phyloP scores from a whole-genome alignment of 2,329 filamentous ascomycete species.

The Xylariaceae sp. region DNA sequence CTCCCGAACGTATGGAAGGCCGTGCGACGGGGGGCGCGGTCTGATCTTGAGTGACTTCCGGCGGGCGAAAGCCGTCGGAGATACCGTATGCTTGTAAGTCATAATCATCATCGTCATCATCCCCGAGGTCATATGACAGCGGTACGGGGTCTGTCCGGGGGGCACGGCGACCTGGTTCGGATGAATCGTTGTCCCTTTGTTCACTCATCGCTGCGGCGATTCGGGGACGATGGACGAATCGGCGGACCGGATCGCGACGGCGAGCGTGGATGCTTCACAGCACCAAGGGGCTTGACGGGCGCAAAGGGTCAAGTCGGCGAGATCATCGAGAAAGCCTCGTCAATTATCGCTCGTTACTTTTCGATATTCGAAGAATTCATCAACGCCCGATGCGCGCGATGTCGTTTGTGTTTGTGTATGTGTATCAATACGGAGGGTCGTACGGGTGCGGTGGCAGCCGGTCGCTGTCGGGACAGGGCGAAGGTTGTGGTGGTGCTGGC shows the following conservation, averaged over 20 bases:
- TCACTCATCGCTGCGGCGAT: conserved; percentile 36
- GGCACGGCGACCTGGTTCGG: conserved; percentile 37
- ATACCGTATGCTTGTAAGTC: conserved; percentile 46
- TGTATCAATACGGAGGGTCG: background rate
- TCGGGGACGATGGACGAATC: conserved; percentile 13
- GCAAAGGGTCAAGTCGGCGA: conserved; percentile 21
- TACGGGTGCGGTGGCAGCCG: background rate
- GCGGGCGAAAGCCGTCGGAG: conserved; percentile 35
- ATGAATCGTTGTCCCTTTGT: conserved; percentile 32
- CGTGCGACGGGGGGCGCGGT: conserved; percentile 18
- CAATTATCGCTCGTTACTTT: background rate
- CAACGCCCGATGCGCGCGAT: background rate
- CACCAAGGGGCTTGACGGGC: conserved; percentile 26
- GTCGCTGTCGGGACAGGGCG: background rate
- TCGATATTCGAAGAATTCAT: background rate
- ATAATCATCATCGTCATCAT: conserved; percentile 42
- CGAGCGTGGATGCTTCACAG: conserved; percentile 25
- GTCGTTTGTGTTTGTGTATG: background rate
- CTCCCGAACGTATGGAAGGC: conserved; percentile 20
- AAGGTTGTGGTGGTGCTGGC: background rate
- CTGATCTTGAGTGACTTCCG: conserved; percentile 24
- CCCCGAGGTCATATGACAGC: conserved; percentile 28
- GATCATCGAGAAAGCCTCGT: conserved; percentile 25
- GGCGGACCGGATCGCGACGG: conserved; percentile 14
- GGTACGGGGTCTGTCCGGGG: conserved; percentile 40